Evolutionary conservation across 2,329 filamentous ascomycete species (phyloP), one percentile per base, ranked within the genome.

Genomic region (Ophiosphaerella herpotricha): DNA sequence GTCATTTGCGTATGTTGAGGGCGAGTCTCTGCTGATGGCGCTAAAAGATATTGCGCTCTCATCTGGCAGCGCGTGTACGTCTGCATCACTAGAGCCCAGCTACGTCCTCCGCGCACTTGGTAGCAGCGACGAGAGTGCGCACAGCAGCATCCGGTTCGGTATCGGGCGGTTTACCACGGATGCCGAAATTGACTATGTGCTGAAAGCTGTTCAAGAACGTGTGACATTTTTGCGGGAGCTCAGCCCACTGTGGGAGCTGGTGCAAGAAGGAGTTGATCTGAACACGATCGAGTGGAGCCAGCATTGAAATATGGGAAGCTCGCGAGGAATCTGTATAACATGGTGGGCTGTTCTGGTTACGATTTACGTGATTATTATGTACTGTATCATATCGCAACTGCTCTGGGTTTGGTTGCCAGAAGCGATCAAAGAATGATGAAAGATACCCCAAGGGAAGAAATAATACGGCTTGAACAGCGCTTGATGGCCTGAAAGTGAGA

Each of bases 281-380:
- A 90, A 95, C 76, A 96, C 91, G 37, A 99, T 99, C 67, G 88
- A 99, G 77, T 99, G 94, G 94, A 96, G 89, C 72, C 92, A 97
- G 79, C 94, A 99, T 75, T 97, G 80, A 83, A 39, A 39, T 64
- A 69, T 47, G 49, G 46, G 34, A n/a, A 4, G 12, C 14, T 16
- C 14, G 5, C 11, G n/a, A 36, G 34, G 34, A 36, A 36, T 36
- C 14, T 36, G 11, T 18, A 14, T 36, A 14, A 36, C 18, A 7
- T 36, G 18, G n/a, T 5, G 5, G 34, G 18, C 14, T 23, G 38
- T 24, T 14, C 14, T 58, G 57, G 58, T 55, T 39, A 59, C 32
- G 58, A 54, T 43, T 46, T 43, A 44, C 45, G 58, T 44, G 57
- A 62, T 40, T 46, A 52, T 16, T 45, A 55, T 63, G 61, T 50